Base-by-base conservation (phyloP, 345 rosid genomes). In the Citrus glauca region DNA sequence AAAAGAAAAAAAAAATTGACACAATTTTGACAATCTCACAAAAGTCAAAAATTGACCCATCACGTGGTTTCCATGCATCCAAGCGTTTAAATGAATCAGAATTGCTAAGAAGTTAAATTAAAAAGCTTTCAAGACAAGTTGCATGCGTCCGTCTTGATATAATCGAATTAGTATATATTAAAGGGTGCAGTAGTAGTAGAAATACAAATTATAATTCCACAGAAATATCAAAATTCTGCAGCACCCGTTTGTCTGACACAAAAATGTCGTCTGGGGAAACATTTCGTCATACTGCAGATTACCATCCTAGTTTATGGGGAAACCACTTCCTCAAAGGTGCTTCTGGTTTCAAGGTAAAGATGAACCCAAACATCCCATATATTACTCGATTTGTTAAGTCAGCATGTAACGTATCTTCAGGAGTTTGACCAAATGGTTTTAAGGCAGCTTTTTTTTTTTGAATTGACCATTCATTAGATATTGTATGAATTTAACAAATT, bases 301-400 rank as follows among this genome's bases (percentile, higher is more conserved):
- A 0, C 66, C 78, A 66, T 60, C 84, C 85, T 4, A 77, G 30
- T 27, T 14, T 82, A 6, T 80, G 87, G 85, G 72, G 80, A 7
- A 80, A 82, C 14, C 69, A 71, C 13, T 80, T 85, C 67, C 80
- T 80, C 24, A 35, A 17, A 2, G 35, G 20, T 48, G 17, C 42
- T 25, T 48, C 75, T 30, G 25, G 27, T 16, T 50, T 28, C n/a
- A 19, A 5, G 75, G 80, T 80, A 16, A 78, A 67, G 17, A 16
- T 50, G 20, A 17, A 17, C 20, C 56, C 14, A 62, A 50, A 50
- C 56, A 50, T 50, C 56, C 6, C 19, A 42, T 42, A 42, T 20
- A 50, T 16, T 0, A 50, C 56, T 50, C 6, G 19, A 50, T 50
- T 50, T 17, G 56, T 16, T 50, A 50, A 50, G 19, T 50, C 0